Evolutionary conservation across 2,329 filamentous ascomycete species (phyloP).

Genomic region (Fusarium penzigii): DNA sequence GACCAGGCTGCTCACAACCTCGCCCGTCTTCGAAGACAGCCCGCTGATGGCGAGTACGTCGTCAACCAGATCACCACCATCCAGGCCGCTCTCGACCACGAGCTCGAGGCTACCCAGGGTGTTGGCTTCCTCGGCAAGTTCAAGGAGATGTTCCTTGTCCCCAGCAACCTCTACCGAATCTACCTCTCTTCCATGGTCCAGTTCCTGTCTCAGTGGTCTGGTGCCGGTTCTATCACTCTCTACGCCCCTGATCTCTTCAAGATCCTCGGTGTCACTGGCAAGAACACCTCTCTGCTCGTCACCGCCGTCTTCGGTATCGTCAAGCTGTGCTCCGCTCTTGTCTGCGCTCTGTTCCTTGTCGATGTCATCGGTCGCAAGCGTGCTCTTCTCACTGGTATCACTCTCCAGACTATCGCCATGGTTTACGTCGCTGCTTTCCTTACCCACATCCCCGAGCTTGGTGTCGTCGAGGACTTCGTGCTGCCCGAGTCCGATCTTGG

Average conservation of each 20-base stretch:
- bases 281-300: conserved; percentile 68
- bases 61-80: conserved; percentile 64
- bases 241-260: conserved; percentile 75
- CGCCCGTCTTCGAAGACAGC: conserved; percentile 58
- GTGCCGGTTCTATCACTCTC: conserved; percentile 72
- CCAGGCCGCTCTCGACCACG: conserved; percentile 65
- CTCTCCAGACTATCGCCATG: conserved; percentile 61
- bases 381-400: conserved; percentile 60
- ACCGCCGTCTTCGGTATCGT: conserved; percentile 76
- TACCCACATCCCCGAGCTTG: conserved; percentile 60
- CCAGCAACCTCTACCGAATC: conserved; percentile 71
- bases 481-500: conserved; percentile 51
- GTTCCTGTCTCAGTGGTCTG: conserved; percentile 72
- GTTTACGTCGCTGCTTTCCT: conserved; percentile 64
- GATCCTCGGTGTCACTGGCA: conserved; percentile 69
- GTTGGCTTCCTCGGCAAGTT: conserved; percentile 64
- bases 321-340: conserved; percentile 66
- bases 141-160: conserved; percentile 67
- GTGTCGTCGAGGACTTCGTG: conserved; percentile 48
- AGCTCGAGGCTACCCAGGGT: conserved; percentile 70
- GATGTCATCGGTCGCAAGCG: conserved; percentile 77
- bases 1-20: conserved; percentile 61
- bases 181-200: conserved; percentile 70
- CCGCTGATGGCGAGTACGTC: conserved; percentile 62
- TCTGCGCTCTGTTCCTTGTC: conserved; percentile 76